A percentile compares a stretch with the other conserved stretches of the same genome.
phyloP scores from a whole-genome alignment of 257 asterid genomes.

The Nicotiana paniculata region DNA sequence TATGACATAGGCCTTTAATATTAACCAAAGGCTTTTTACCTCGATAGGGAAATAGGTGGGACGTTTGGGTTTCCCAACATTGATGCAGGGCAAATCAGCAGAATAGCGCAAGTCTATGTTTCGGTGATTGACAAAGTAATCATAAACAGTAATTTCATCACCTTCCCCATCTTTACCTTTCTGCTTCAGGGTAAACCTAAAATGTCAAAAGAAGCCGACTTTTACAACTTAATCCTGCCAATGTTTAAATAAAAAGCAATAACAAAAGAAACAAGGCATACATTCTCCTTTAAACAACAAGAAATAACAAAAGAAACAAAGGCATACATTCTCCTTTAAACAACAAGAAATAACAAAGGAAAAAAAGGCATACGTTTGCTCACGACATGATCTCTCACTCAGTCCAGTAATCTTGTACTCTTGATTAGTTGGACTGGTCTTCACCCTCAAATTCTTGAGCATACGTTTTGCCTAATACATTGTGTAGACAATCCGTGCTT shows the following conservation, averaged over 20 bases:
- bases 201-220: background rate
- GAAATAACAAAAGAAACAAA: background rate
- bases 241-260: background rate
- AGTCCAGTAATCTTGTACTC: conserved; percentile 80
- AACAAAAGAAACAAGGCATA: conserved; percentile 12
- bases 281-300: conserved; percentile 16
- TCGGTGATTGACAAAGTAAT: conserved; percentile 73
- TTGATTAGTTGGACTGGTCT: conserved; percentile 63
- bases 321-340: conserved; percentile 23
- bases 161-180: conserved; percentile 48
- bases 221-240: background rate
- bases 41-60: conserved; percentile 84
- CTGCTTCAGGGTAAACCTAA: conserved; percentile 66
- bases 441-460: conserved; percentile 76
- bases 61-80: conserved; percentile 82
- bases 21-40: conserved; percentile 24
- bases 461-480: conserved; percentile 62
- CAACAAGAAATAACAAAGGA: conserved; percentile 4
- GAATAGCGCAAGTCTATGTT: conserved; percentile 70
- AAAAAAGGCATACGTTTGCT: conserved; percentile 41
- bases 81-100: conserved; percentile 83
- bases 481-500: background rate
- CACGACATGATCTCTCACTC: conserved; percentile 65
- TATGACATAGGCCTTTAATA: background rate
- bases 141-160: conserved; percentile 81